These are phyloP conservation scores for Chlamydomonas sp. DNA, from an alignment of 139 green algal species.

Conservation along the genomic window DNA sequence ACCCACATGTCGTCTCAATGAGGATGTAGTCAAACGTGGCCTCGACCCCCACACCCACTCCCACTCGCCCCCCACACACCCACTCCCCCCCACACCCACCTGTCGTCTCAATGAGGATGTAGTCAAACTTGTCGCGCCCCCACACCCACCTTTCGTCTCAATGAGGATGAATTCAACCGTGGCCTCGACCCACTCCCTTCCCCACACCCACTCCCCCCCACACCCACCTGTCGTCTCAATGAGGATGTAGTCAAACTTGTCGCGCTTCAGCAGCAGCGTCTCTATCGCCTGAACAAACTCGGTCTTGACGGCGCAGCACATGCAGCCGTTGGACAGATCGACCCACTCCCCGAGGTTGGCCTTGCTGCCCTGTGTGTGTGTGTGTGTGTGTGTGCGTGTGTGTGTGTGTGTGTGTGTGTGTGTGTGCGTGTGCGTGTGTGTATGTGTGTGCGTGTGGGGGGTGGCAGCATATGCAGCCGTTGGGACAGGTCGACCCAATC, in stretches of 20 bases:
- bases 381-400: no score
- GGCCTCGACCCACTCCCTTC: neutral
- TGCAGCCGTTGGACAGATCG: conserved; percentile 94
- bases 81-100: conserved; percentile 27
- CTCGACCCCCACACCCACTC: neutral
- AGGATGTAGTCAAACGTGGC: neutral
- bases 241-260: conserved; percentile 78
- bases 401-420: no score
- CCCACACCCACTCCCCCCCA: neutral
- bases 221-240: conserved; percentile 79
- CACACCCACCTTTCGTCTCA: neutral
- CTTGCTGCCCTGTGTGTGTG: neutral
- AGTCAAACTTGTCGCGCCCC: conserved; percentile 54
- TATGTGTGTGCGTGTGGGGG: no score
- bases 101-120: conserved; percentile 86
- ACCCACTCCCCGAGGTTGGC: conserved; percentile 65
- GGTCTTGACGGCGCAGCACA: conserved; percentile 94
- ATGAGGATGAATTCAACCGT: neutral
- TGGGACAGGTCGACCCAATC: neutral
- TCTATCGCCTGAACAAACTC: conserved; percentile 71
- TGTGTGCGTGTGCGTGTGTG: no score
- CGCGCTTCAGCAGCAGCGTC: conserved; percentile 22
- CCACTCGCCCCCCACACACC: neutral
- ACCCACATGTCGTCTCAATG: neutral
- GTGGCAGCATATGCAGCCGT: no score